Percentiles rank a stretch among this genome's conserved stretches.
Evolutionary conservation across 192 early-diverging fungal genomes (phyloP).

Genomic region (Podochytrium sp.): DNA sequence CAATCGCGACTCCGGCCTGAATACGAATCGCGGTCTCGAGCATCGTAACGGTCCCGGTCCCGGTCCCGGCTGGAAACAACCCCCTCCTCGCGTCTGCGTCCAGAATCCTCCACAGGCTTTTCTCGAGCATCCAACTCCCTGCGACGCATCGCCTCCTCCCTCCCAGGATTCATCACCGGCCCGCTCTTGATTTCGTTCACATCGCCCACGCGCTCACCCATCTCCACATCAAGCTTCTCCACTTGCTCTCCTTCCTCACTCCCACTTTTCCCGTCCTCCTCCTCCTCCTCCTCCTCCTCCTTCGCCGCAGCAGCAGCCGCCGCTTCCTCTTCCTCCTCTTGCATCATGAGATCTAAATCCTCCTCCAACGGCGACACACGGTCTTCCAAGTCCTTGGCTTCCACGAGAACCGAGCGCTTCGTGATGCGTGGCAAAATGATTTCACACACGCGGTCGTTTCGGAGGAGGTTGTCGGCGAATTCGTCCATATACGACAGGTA

Average conservation of each 20-base stretch:
- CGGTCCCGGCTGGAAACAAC: not conserved
- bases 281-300: conserved; percentile 8
- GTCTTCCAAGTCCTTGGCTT: conserved; percentile 80
- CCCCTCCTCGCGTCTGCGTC: not conserved
- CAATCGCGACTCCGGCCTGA: no score
- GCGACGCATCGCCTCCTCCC: conserved; percentile 16
- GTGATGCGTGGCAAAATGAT: conserved; percentile 85
- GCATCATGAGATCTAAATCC: conserved; percentile 44
- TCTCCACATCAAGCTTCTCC: not conserved
- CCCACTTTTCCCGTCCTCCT: conserved; percentile 10
- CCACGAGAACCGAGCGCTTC: conserved; percentile 81
- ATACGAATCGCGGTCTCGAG: conserved; percentile 8
- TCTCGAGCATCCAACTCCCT: conserved; percentile 1
- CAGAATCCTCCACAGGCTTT: not conserved
- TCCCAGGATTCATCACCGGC: conserved; percentile 9
- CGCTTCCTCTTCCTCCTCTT: conserved; percentile 27
- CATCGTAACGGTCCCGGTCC: conserved; percentile 4
- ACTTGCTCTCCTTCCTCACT: not conserved
- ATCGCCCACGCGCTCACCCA: not conserved
- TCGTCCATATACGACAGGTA: conserved; percentile 82
- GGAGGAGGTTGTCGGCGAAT: conserved; percentile 85
- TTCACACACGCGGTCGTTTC: conserved; percentile 81
- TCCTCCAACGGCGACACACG: conserved; percentile 78
- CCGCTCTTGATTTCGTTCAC: not conserved
- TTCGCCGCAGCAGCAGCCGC: not conserved